Percentiles rank a stretch among this genome's conserved stretches.
Conservation (phyloP, 768 basidiomycete genomes). For the Tylopilus sp. region DNA sequence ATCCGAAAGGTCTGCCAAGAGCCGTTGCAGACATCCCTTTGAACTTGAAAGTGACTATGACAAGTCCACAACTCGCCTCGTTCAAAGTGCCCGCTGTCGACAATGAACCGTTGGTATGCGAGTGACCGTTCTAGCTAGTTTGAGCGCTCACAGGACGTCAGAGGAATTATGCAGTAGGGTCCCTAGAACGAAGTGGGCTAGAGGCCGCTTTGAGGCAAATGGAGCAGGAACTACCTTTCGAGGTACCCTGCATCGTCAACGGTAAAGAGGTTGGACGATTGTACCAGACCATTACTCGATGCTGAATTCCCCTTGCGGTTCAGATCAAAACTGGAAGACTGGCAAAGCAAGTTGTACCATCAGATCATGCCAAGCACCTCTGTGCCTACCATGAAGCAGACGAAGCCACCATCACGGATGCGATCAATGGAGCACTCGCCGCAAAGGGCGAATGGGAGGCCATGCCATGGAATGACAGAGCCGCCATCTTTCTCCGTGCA, state of each 20-base stretch:
- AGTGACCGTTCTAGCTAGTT: background rate
- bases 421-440: constrained; percentile 83
- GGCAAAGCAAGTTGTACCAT: constrained; percentile 79
- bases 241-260: constrained; percentile 91
- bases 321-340: constrained; percentile 80
- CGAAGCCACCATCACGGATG: constrained; percentile 63
- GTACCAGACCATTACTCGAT: background rate
- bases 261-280: constrained; percentile 66
- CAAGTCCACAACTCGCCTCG: constrained; percentile 71
- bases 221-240: constrained; percentile 80
- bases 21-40: background rate
- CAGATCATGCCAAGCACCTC: constrained; percentile 77
- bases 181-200: constrained; percentile 71
- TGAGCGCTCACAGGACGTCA: constrained; percentile 28
- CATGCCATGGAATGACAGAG: constrained; percentile 95
- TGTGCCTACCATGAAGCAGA: constrained; percentile 90
- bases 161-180: constrained; percentile 77
- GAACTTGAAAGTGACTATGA: constrained; percentile 40
- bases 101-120: constrained; percentile 90
- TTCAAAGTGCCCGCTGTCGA: constrained; percentile 84
- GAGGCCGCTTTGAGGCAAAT: constrained; percentile 74
- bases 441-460: constrained; percentile 91
- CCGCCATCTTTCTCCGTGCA: constrained; percentile 97
- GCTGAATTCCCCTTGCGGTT: constrained; percentile 3
- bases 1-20: too few species aligned